These are phyloP conservation scores for Ciborinia camelliae DNA, from an alignment of 2,329 filamentous ascomycete species.

Conservation along the genomic window DNA sequence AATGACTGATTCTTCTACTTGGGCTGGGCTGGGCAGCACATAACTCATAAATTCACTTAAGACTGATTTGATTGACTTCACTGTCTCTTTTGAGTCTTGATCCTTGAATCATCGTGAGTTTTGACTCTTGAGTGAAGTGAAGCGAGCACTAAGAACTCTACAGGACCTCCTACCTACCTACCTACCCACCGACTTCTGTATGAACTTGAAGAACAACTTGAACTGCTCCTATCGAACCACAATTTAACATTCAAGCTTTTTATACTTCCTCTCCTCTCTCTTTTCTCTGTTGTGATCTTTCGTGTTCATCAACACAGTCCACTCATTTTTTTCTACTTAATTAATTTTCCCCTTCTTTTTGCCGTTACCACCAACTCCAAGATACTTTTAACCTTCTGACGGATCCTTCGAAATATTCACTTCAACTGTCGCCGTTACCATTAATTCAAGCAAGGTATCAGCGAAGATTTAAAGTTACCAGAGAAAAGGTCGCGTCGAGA, in stretches of 20 bases:
- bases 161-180: too few relatives aligned
- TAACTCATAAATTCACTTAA: conserved; percentile 1
- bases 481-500: conserved; percentile 2
- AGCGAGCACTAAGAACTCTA: background rate
- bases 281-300: conserved; percentile 1
- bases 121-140: conserved; percentile 1
- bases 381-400: background rate
- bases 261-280: background rate
- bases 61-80: conserved; percentile 3
- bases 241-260: background rate
- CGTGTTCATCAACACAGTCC: conserved; percentile 16
- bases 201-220: background rate
- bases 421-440: background rate
- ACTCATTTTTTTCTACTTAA: conserved; percentile 11
- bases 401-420: background rate
- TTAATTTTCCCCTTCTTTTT: conserved; percentile 12
- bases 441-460: background rate
- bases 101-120: conserved; percentile 3
- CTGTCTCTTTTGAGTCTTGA: background rate
- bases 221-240: background rate
- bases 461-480: background rate
- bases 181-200: background rate
- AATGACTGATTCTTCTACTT: too few relatives aligned
- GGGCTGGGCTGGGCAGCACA: too few relatives aligned
- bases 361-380: background rate